These are phyloP conservation scores for Pythium volutum DNA, from an alignment of 352 stramenopile species.

Conservation along the genomic window DNA sequence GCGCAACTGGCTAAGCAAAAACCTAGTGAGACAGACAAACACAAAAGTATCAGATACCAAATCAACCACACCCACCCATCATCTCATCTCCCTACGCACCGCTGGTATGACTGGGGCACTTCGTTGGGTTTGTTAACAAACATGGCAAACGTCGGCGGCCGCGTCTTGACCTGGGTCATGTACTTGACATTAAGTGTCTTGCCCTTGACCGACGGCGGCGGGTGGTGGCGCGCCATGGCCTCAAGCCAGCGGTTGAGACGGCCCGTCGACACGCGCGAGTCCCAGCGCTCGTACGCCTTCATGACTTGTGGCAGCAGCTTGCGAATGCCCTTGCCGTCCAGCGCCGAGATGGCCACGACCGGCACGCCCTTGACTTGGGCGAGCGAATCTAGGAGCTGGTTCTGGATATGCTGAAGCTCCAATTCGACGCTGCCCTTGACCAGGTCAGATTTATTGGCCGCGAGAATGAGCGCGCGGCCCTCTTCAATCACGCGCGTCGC, in stretches of 20 bases:
- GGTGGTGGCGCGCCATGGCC: slow-evolving; percentile 80
- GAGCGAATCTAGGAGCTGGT: slow-evolving; percentile 67
- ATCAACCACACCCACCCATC: too few relatives aligned
- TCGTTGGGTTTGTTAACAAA: slow-evolving; percentile 81
- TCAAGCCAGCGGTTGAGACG: slow-evolving; percentile 82
- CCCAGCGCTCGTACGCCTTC: slow-evolving; percentile 80
- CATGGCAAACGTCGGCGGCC: slow-evolving; percentile 75
- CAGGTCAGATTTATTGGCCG: slow-evolving; percentile 79
- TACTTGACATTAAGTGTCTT: slow-evolving; percentile 89
- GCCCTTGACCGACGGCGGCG: slow-evolving; percentile 74
- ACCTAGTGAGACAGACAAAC: slow-evolving; percentile 31
- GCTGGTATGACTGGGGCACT: slow-evolving; percentile 73
- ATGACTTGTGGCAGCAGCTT: slow-evolving; percentile 80
- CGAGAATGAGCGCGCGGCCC: slow-evolving; percentile 67
- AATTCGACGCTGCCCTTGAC: slow-evolving; percentile 39
- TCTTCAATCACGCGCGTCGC: slow-evolving; percentile 79
- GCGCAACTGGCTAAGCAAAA: slow-evolving; percentile 71
- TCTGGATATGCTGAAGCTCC: slow-evolving; percentile 63
- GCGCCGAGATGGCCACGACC: slow-evolving; percentile 74
- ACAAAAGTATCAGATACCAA: slow-evolving; percentile 1
- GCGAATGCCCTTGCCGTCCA: slow-evolving; percentile 72
- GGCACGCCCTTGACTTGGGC: slow-evolving; percentile 75
- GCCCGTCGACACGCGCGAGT: slow-evolving; percentile 72
- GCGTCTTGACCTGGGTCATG: slow-evolving; percentile 81
- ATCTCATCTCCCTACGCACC: slow-evolving; percentile 21